A percentile compares a stretch with the other conserved stretches of the same genome.
phyloP scores from a whole-genome alignment of 306 rosid species.

The Castanea sativa region DNA sequence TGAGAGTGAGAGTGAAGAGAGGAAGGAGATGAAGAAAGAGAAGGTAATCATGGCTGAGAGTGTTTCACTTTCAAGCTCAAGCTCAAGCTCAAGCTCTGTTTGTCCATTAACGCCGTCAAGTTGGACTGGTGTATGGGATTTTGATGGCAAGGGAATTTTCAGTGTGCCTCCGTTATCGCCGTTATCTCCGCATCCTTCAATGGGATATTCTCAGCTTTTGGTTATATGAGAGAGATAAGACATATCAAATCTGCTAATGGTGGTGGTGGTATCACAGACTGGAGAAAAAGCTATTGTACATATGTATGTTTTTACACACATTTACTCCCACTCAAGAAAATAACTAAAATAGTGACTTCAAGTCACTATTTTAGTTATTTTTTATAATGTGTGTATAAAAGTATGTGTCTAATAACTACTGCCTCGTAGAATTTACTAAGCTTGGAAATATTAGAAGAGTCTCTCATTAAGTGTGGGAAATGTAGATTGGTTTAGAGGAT shows the following conservation, averaged over 20 bases:
- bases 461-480: neutral
- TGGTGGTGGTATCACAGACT: neutral
- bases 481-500: neutral
- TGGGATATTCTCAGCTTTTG: slow-evolving; percentile 35
- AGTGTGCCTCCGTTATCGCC: slow-evolving; percentile 54
- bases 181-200: slow-evolving; percentile 34
- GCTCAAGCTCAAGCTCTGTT: neutral
- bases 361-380: too few species aligned
- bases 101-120: slow-evolving; percentile 48
- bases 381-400: too few species aligned
- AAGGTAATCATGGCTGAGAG: neutral
- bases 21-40: slow-evolving; percentile 15
- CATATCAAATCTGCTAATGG: neutral
- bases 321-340: too few species aligned
- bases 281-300: too few species aligned
- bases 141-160: slow-evolving; percentile 44
- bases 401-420: too few species aligned
- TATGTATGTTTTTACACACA: too few species aligned
- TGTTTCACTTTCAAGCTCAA: neutral
- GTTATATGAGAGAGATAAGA: neutral
- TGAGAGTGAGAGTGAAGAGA: slow-evolving; percentile 1
- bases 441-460: too few species aligned
- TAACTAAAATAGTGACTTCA: too few species aligned
- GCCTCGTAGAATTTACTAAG: too few species aligned
- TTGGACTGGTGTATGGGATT: slow-evolving; percentile 50